Evolutionary conservation across 1,139 yeast species (phyloP), one percentile per base, ranked within the genome.

Genomic region (Geotrichum bryndzae): DNA sequence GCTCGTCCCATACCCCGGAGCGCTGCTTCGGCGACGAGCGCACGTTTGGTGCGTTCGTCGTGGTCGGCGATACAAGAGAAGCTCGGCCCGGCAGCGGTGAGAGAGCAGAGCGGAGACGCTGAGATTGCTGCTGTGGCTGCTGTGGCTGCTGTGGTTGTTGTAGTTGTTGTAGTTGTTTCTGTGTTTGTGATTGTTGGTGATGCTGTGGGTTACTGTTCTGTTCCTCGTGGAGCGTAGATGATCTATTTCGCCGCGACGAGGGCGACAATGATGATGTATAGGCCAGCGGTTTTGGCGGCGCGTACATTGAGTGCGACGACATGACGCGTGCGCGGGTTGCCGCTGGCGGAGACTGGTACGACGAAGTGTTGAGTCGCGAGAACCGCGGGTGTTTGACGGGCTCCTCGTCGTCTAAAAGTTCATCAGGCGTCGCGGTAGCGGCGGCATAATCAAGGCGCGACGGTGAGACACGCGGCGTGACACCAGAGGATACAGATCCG

Each of bases 1-100:
- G 56, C 31, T 59, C 61, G 23, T 59, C 61, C 61, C 61, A 59
- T 4, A 59, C 61, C 1, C 55, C 52, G 13, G 61, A 55, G 51
- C 46, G 35, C 23, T 45, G 46, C 6, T 41, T 41, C 7, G 46
- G 46, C 22, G 46, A 41, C 6, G 46, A 41, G 7, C 18, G 46
- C n/a, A 2, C 22, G n/a, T 41, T 41, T 15, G 13, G 22, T 6
- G 15, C 6, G 22, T 7, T 41, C n/a, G 46, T 15, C 5, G 46
- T 41, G n/a, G n/a, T 41, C n/a, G 46, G 46, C 46, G 46, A 41
- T 5, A 22, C 46, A 41, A 41, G 46, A 2, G 22, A 13, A 13
- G 46, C 46, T 18, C 22, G 15, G 18, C 46, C 18, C 8, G 46
- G 22, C 13, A 41, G 46, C 46, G 46, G 46, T 15, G 46, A 41